A percentile compares a stretch with the other conserved stretches of the same genome.
Evolutionary conservation across 306 rosid species (phyloP).

Genomic region (Psophocarpus tetragonolobus): DNA sequence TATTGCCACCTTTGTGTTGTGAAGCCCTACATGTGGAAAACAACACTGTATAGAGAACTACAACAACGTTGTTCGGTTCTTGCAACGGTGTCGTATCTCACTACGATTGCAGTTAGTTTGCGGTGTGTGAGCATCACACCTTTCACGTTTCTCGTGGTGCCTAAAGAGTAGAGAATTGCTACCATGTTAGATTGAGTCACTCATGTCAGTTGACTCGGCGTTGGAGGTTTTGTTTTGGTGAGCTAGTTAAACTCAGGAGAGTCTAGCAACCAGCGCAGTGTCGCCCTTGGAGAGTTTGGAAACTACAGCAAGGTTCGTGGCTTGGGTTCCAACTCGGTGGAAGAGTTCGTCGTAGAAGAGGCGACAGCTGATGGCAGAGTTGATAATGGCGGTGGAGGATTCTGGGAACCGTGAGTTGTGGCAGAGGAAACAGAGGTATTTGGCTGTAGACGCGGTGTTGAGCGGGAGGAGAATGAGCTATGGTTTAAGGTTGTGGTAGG

Average conservation of each 20-base stretch:
- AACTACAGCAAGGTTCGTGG: conserved; percentile 38
- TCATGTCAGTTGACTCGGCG: too few species aligned
- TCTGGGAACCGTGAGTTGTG: conserved; percentile 38
- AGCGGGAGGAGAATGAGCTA: conserved; percentile 49
- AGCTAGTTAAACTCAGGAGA: too few species aligned
- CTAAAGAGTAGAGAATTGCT: conserved; percentile 50
- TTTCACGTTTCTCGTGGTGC: conserved; percentile 58
- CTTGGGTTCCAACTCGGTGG: conserved; percentile 36
- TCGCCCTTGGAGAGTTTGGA: conserved; percentile 50
- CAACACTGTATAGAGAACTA: too few species aligned
- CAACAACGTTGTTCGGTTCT: too few species aligned
- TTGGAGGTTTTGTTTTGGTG: conserved; percentile 39
- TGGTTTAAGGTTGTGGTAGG: conserved; percentile 52
- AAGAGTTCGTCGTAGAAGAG: conserved; percentile 43
- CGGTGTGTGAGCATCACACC: conserved; percentile 58
- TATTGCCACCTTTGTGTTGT: too few species aligned
- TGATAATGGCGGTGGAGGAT: conserved; percentile 41
- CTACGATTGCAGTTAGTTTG: conserved; percentile 34
- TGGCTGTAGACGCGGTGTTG: conserved; percentile 31
- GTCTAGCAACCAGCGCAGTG: conserved; percentile 44
- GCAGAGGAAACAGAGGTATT: conserved; percentile 41
- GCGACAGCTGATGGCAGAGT: conserved; percentile 35
- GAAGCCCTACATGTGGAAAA: too few species aligned
- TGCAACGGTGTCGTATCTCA: background rate
- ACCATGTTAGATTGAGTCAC: conserved; percentile 55